Evolutionary conservation across 2,329 filamentous ascomycete genomes (phyloP), one percentile per base, ranked within the genome.

Genomic region (Elsinoe necatrix): DNA sequence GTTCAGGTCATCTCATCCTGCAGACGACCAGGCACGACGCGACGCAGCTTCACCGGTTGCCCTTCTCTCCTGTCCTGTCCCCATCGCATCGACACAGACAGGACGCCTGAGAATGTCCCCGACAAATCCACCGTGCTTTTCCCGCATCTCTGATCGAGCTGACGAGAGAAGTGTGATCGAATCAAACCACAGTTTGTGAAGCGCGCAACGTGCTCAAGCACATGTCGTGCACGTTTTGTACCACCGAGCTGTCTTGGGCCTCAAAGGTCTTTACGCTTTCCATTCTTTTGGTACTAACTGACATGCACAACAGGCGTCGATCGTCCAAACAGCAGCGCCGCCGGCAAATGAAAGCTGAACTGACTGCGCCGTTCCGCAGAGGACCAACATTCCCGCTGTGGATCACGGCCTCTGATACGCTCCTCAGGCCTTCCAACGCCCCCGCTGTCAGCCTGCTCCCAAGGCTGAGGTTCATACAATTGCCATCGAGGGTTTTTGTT

Each of bases 361-460:
- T 50, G 45, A 50, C 45, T 50, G 25, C 25, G 27, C 45, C 45
- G 45, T 25, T 12, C 45, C n/a, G n/a, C 39, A 14, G 20, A 31
- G 20, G 16, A 50, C 25, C 45, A 50, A 50, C 45, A 50, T 50
- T 50, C 18, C 45, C 45, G 45, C 45, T 20, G 11, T 50, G 45
- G 45, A 50, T 50, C 45, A 25, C 45, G 45, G 14, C 45, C 16
- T 50, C 45, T 50, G 45, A 50, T 50, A 50, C 45, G 45, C 27
- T 50, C 9, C 12, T 50, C 45, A 50, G 45, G 45, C 45, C 45
- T 34, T 29, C 45, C 16, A 50, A 31, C n/a, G n/a, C 29, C 45
- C 39, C 45, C 45, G 45, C 45, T 50, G 45, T 50, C 45, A 50
- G 45, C 45, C 27, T 50, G 45, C 45, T 31, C 45, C 45, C 45